These are phyloP conservation scores for Celoporthe dispersa DNA, from an alignment of 2,329 filamentous ascomycete species.

Conservation along the genomic window DNA sequence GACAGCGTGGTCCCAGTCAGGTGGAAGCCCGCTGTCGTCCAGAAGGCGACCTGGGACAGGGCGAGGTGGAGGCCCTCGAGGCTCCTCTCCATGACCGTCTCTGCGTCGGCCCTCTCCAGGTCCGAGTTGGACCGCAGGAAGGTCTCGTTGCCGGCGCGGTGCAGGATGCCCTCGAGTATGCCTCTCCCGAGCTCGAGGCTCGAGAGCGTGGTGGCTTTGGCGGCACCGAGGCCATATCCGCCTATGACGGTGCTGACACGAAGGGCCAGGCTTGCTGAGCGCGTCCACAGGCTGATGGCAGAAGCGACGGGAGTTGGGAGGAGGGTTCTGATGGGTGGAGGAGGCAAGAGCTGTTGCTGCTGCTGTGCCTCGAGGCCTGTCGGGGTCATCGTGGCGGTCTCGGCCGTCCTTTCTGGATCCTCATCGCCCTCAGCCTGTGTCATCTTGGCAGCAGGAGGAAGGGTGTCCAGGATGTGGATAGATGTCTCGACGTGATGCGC, in stretches of 20 bases:
- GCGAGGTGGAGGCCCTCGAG: slow-evolving; percentile 61
- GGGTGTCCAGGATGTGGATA: neutral
- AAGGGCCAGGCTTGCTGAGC: slow-evolving; percentile 62
- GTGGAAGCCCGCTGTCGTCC: slow-evolving; percentile 64
- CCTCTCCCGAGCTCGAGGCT: slow-evolving; percentile 61
- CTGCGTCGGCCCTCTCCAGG: slow-evolving; percentile 55
- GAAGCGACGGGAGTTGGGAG: slow-evolving; percentile 62
- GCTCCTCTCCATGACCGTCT: slow-evolving; percentile 60
- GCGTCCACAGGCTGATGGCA: slow-evolving; percentile 63
- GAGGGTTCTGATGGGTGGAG: slow-evolving; percentile 50
- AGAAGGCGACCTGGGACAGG: slow-evolving; percentile 63
- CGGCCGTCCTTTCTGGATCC: neutral
- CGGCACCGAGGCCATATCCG: slow-evolving; percentile 56
- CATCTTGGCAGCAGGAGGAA: neutral
- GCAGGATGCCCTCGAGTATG: slow-evolving; percentile 58
- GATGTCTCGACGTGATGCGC: no score
- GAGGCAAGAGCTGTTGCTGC: slow-evolving; percentile 8
- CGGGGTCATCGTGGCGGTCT: neutral
- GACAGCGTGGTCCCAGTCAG: slow-evolving; percentile 60
- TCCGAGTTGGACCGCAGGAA: slow-evolving; percentile 50
- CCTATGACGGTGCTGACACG: slow-evolving; percentile 57
- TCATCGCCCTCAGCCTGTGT: neutral
- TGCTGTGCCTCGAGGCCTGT: slow-evolving; percentile 15
- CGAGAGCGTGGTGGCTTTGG: slow-evolving; percentile 60
- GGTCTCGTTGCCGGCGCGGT: slow-evolving; percentile 56